phyloP scores from a whole-genome alignment of 2,329 filamentous ascomycete species.

The Aspergillus novoparasiticus region DNA sequence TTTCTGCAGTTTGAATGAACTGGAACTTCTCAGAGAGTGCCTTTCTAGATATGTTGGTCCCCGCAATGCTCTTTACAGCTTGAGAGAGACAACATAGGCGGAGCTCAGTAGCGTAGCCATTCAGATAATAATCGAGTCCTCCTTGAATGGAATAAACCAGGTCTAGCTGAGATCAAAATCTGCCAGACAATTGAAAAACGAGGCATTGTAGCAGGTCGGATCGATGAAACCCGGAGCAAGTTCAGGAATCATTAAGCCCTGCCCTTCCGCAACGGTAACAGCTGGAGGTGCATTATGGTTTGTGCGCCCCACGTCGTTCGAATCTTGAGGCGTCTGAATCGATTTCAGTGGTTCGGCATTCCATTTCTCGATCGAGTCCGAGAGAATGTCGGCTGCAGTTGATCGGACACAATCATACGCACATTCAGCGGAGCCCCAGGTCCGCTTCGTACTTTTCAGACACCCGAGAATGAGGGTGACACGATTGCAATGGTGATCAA shows the following conservation, averaged over 20 bases:
- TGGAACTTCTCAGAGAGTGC: too few relatives aligned
- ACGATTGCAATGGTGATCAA: constrained; percentile 42
- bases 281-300: constrained; percentile 17
- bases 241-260: constrained; percentile 30
- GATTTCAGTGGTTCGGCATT: constrained; percentile 28
- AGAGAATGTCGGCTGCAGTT: constrained; percentile 32
- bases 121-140: accelerated
- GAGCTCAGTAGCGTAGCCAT: not conserved
- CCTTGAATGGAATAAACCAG: too few relatives aligned
- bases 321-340: constrained; percentile 22
- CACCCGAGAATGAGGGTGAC: constrained; percentile 39
- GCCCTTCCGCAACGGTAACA: constrained; percentile 24
- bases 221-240: constrained; percentile 32
- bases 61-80: too few relatives aligned
- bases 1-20: too few relatives aligned
- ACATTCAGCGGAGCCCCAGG: constrained; percentile 33
- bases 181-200: constrained; percentile 31
- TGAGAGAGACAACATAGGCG: too few relatives aligned
- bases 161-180: constrained; percentile 28
- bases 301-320: constrained; percentile 21
- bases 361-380: constrained; percentile 31
- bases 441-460: constrained; percentile 33
- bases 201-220: constrained; percentile 34
- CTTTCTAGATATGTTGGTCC: too few relatives aligned
- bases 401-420: constrained; percentile 31